Evolutionary conservation across 140 eudicot genomes (phyloP), one percentile per base, ranked within the genome.

Genomic region (Bidens hawaiensis): DNA sequence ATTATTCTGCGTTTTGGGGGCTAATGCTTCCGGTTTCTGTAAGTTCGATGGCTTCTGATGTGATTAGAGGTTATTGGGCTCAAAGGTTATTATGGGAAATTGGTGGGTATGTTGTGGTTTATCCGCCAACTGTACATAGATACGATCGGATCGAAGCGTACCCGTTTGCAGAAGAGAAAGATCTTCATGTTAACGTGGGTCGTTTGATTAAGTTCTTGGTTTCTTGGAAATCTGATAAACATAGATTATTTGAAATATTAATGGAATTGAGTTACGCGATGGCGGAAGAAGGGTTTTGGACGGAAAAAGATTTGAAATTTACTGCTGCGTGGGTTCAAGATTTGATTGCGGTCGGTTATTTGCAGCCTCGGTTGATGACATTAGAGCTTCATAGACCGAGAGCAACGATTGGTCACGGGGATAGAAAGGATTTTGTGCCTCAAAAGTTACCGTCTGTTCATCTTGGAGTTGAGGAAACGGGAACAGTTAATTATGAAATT

Each of bases 231-330:
- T 93, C 99, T 0, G 53, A 60, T 51, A 88, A 88, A 66, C 94
- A 93, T 25, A 69, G 89, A 34, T 69, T 93, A 60, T 85, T 85
- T 31, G 99, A 93, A 49, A 93, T 85, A 50, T 65, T 93, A 50
- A 34, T 93, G 80, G 95, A 93, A 30, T 69, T 93, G 73, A 88
- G 99, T 66, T 88, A 75, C 60, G 95, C 79, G 6, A 93, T 93
- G 99, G 94, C 99, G 28, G 99, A 93, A 65, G 99, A 93, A 85
- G 86, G 95, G 5, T 93, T 88, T 81, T 93, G 99, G 99, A 80
- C 90, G 0, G 99, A 88, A 57, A 88, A 79, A 65, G 99, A 93
- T 63, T 80, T 93, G 31, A 82, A 81, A 28, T 85, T 93, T 43
- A 88, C 96, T 3, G 96, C 96, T 68, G 99, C 99, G 24, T 93